These are phyloP conservation scores for Aspergillus steynii DNA, from an alignment of 495 filamentous ascomycete genomes.

Conservation along the genomic window DNA sequence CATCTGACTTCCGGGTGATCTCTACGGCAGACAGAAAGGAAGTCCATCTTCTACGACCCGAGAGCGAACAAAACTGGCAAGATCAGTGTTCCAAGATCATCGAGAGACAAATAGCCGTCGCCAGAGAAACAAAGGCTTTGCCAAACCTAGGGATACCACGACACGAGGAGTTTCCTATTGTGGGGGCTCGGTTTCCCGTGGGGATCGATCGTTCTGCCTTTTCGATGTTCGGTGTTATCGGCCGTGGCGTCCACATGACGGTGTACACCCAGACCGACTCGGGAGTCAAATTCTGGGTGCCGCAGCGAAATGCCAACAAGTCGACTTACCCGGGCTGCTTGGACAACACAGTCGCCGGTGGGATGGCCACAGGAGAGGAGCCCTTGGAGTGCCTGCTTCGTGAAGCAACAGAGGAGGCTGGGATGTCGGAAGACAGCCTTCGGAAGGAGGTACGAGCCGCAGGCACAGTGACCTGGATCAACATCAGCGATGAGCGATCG, in stretches of 20 bases:
- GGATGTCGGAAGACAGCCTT: slow-evolving; percentile 1
- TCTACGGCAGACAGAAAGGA: neutral
- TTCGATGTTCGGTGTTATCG: slow-evolving; percentile 50
- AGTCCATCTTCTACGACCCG: slow-evolving; percentile 4
- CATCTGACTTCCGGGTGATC: slow-evolving; percentile 7
- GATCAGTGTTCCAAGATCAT: slow-evolving; percentile 5
- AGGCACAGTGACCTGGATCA: slow-evolving; percentile 12
- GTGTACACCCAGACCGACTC: slow-evolving; percentile 37
- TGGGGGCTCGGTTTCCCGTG: slow-evolving; percentile 17
- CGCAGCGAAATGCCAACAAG: slow-evolving; percentile 43
- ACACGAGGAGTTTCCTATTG: slow-evolving; percentile 9
- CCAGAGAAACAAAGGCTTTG: slow-evolving; percentile 3
- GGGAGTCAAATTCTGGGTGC: slow-evolving; percentile 51
- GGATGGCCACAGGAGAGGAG: slow-evolving; percentile 42
- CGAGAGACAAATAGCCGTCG: slow-evolving; percentile 4
- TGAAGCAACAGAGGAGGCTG: slow-evolving; percentile 55
- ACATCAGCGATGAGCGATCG: slow-evolving; percentile 6
- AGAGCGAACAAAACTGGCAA: slow-evolving; percentile 3
- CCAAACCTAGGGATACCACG: slow-evolving; percentile 2
- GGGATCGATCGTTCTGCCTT: slow-evolving; percentile 47
- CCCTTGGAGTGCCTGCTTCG: slow-evolving; percentile 52
- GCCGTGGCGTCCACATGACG: slow-evolving; percentile 49
- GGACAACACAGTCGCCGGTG: slow-evolving; percentile 56
- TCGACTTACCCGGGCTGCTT: slow-evolving; percentile 52
- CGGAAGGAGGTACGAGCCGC: slow-evolving; percentile 5